phyloP scores from a whole-genome alignment of 1,139 yeast genomes.

The Lodderomyces orthopsilosis region DNA sequence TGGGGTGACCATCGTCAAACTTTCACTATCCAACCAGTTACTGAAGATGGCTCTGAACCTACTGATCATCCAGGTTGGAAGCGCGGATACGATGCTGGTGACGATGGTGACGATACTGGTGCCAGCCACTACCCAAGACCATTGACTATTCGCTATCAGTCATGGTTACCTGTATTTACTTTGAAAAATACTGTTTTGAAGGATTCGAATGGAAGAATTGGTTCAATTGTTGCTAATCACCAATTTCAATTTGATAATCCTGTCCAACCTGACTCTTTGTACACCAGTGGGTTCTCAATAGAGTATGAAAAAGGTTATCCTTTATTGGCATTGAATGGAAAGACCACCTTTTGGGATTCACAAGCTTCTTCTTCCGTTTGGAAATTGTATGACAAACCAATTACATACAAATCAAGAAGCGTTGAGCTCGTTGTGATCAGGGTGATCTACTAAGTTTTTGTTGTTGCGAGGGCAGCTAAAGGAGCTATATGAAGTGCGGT shows the following conservation, averaged over 20 bases:
- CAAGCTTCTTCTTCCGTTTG: conserved; percentile 5
- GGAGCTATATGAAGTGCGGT: background rate
- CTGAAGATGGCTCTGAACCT: background rate
- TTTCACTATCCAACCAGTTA: background rate
- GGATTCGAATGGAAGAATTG: conserved; percentile 36
- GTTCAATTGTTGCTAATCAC: conserved; percentile 45
- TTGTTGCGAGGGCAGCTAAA: background rate
- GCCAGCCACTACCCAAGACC: background rate
- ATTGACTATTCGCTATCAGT: background rate
- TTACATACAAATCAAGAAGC: conserved; percentile 2
- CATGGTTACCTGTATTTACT: conserved; percentile 25
- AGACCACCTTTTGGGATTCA: conserved; percentile 10
- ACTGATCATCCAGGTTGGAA: conserved; percentile 2
- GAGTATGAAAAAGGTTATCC: conserved; percentile 20
- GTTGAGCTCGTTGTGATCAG: conserved; percentile 7
- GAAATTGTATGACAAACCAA: conserved; percentile 9
- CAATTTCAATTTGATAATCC: conserved; percentile 49
- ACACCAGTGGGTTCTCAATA: conserved; percentile 17
- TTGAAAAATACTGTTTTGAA: conserved; percentile 46
- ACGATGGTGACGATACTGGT: background rate
- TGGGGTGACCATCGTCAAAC: background rate
- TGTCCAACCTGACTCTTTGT: conserved; percentile 31
- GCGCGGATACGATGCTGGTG: conserved; percentile 2
- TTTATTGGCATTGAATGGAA: conserved; percentile 11
- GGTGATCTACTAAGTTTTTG: background rate